Percentiles rank a stretch among this genome's conserved stretches.
Evolutionary conservation across 1,284 basidiomycete species (phyloP).

Genomic region (Rhodotorula sp.): DNA sequence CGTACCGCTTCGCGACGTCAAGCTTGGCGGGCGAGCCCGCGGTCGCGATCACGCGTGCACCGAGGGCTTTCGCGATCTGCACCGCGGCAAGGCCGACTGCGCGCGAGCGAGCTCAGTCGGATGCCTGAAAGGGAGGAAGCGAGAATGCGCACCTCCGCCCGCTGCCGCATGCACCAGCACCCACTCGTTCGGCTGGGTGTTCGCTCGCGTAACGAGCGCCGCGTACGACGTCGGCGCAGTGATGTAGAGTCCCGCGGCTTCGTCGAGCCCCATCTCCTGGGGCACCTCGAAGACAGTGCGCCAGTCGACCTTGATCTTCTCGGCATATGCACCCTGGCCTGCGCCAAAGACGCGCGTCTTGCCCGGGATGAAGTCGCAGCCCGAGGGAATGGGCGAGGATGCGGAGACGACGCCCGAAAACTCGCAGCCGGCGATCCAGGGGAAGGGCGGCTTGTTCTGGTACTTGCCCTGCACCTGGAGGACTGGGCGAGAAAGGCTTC

Average conservation of each 20-base stretch:
- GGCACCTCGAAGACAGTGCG: conserved; percentile 63
- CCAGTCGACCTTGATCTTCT: conserved; percentile 64
- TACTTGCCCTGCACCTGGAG: conserved; percentile 65
- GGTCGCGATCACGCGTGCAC: conserved; percentile 55
- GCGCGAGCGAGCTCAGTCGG: too few relatives aligned
- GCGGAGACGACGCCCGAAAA: conserved; percentile 77
- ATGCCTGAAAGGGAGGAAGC: neutral
- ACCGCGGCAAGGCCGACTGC: conserved; percentile 83
- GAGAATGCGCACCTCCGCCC: conserved; percentile 21
- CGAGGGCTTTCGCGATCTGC: conserved; percentile 73
- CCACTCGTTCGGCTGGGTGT: conserved; percentile 62
- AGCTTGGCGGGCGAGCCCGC: conserved; percentile 51
- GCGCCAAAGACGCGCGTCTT: conserved; percentile 85
- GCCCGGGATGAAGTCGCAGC: conserved; percentile 76
- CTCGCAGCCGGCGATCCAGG: conserved; percentile 72
- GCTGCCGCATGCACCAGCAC: conserved; percentile 62
- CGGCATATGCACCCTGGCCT: conserved; percentile 77
- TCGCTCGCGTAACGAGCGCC: conserved; percentile 78
- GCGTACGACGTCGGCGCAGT: conserved; percentile 71
- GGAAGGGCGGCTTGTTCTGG: conserved; percentile 76
- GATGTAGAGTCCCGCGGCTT: conserved; percentile 58
- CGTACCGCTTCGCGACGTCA: conserved; percentile 51
- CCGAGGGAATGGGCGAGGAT: conserved; percentile 76
- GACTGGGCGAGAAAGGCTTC: neutral
- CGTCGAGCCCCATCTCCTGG: conserved; percentile 64